These are phyloP conservation scores for Panicum virgatum DNA, from an alignment of 202 grass and related monocot species.

Conservation along the genomic window DNA sequence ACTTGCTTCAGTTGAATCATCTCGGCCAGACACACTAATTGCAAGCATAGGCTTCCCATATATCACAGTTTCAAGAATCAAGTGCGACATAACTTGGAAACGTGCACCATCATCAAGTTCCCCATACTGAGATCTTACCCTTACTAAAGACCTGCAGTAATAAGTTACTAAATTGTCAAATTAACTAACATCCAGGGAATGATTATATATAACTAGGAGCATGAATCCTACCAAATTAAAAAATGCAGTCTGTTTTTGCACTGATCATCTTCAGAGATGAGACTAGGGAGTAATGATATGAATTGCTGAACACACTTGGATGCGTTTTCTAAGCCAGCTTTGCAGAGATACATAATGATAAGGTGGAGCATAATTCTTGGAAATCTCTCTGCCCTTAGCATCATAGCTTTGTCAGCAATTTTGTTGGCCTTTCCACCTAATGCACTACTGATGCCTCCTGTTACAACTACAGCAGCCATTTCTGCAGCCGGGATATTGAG, in stretches of 20 bases:
- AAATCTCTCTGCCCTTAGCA: slow-evolving; percentile 85
- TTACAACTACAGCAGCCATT: slow-evolving; percentile 98
- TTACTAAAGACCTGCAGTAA: slow-evolving; percentile 79
- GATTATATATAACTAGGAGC: background rate
- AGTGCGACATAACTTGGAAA: slow-evolving; percentile 78
- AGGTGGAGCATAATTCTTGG: slow-evolving; percentile 92
- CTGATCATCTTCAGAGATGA: slow-evolving; percentile 87
- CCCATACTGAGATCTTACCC: slow-evolving; percentile 70
- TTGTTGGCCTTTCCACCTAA: slow-evolving; percentile 82
- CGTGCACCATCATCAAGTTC: slow-evolving; percentile 87
- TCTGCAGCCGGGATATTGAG: slow-evolving; percentile 97
- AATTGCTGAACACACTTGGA: slow-evolving; percentile 83
- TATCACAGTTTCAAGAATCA: slow-evolving; percentile 92
- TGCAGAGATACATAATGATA: slow-evolving; percentile 83
- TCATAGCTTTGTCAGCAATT: slow-evolving; percentile 89
- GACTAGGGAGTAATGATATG: slow-evolving; percentile 75
- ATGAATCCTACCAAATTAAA: slow-evolving; percentile 69
- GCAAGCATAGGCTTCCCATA: slow-evolving; percentile 86
- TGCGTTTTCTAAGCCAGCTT: slow-evolving; percentile 82
- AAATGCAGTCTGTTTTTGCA: slow-evolving; percentile 92
- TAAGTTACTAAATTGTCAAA: slow-evolving; percentile 37
- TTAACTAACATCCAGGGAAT: slow-evolving; percentile 4
- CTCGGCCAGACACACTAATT: slow-evolving; percentile 66
- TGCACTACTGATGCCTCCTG: slow-evolving; percentile 73
- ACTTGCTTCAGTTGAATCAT: slow-evolving; percentile 68